These are phyloP conservation scores for Colletotrichum liriopes DNA, from an alignment of 2,329 filamentous ascomycete genomes.

Conservation along the genomic window DNA sequence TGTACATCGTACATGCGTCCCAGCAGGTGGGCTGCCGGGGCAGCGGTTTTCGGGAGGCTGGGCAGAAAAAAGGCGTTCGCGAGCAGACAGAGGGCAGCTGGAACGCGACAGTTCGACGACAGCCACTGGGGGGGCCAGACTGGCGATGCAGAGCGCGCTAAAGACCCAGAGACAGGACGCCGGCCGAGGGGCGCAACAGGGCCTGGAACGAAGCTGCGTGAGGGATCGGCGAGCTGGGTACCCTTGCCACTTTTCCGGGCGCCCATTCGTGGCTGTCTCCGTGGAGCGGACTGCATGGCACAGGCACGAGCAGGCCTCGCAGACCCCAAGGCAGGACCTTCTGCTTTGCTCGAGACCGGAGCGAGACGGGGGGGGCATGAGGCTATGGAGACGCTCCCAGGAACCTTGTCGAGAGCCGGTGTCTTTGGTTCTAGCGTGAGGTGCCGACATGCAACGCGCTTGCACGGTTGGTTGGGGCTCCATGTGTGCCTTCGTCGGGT, in stretches of 20 bases:
- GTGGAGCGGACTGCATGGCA: neutral
- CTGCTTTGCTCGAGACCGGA: neutral
- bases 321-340: neutral
- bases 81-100: constrained; percentile 14
- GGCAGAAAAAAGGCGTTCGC: constrained; percentile 32
- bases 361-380: neutral
- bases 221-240: constrained; percentile 36
- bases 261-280: neutral
- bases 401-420: neutral
- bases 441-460: constrained; percentile 4
- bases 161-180: constrained; percentile 26
- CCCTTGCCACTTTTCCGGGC: constrained; percentile 20
- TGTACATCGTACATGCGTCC: neutral
- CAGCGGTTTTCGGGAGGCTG: constrained; percentile 14
- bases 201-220: constrained; percentile 38
- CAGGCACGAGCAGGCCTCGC: neutral
- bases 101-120: neutral
- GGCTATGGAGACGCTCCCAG: neutral
- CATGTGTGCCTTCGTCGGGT: neutral
- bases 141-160: neutral
- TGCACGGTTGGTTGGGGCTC: constrained; percentile 10
- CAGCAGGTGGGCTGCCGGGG: constrained; percentile 31
- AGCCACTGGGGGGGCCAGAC: neutral
- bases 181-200: constrained; percentile 21
- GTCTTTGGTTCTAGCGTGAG: neutral